A percentile compares a stretch with the other conserved stretches of the same genome.
Evolutionary conservation across 345 rosid genomes (phyloP).

Genomic region (Gossypium bickii): DNA sequence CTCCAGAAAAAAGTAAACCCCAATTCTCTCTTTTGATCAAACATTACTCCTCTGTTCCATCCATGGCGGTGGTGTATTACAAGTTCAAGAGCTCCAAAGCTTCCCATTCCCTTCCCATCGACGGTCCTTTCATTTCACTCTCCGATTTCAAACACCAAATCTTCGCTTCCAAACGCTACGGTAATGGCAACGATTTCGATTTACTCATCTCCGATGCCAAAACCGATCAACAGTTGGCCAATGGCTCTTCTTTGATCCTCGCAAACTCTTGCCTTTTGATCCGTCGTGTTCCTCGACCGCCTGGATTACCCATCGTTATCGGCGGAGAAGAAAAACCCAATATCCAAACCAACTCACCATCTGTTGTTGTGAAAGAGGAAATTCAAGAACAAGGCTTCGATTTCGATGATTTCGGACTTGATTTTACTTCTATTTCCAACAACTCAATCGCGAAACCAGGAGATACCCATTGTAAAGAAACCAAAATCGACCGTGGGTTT

Average conservation of each 20-base stretch:
- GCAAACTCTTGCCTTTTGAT: not conserved
- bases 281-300: not conserved
- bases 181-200: not conserved
- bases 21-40: too few species aligned
- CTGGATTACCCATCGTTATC: not conserved
- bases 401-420: not conserved
- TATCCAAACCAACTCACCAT: not conserved
- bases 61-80: not conserved
- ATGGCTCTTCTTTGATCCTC: not conserved
- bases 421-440: not conserved
- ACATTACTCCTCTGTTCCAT: not conserved
- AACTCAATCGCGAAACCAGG: not conserved
- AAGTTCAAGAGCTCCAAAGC: not conserved
- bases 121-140: not conserved
- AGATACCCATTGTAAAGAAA: not conserved
- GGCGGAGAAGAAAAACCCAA: not conserved
- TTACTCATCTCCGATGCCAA: not conserved
- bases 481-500: not conserved
- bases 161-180: not conserved
- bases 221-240: not conserved
- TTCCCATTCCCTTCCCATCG: not conserved
- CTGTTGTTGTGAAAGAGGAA: not conserved
- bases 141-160: not conserved
- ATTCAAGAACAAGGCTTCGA: not conserved
- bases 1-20: not conserved